Evolutionary conservation across 371 early-diverging fungal genomes (phyloP), one percentile per base, ranked within the genome.

Genomic region (Syncephalastrum sp.): DNA sequence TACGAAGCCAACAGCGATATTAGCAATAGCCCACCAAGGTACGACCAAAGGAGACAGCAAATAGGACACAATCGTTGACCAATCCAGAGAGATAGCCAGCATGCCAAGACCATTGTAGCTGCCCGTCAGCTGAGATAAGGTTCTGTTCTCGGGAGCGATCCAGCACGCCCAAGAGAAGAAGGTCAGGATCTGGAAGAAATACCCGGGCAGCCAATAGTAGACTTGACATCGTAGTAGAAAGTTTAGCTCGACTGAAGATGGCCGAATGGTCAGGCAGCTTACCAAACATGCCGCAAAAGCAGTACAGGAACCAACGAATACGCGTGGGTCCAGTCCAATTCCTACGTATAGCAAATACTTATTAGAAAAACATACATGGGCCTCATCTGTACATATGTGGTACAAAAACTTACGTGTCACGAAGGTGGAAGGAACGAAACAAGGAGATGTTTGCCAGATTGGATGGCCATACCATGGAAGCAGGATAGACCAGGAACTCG

Each of bases 391-490:
- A 27, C 0, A 33, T 33, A 10, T 10, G 38, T 33, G 38, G 23
- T 47, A 43, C 38, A 10, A 13, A 16, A 46, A 56, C 50, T 56
- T 61, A 61, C 62, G 25, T 68, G 50, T 65, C 70, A 15, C 56
- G 68, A 19, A 63, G 70, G 67, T 93, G 93, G 59, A 92, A 85
- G 0, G 90, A 79, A 29, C 78, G 79, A 71, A 91, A 85, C 24
- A 93, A 68, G 5, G 93, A 85, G 41, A 91, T 84, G 41, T 77
- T 78, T 17, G 91, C 75, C 53, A 95, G 69, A 46, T 77, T 84
- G 4, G 70, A 50, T 13, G 94, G 94, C 94, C 94, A 96, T 44
- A 92, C 76, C 95, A 96, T 94, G 12, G 84, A 74, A 2, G 90
- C 74, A 15, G 94, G 94, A 41, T 84, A 78, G n/a, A 95, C 91